Percentiles rank a stretch among this genome's conserved stretches.
Conservation (phyloP, 2,329 filamentous ascomycete species). For the Hortaea sp. region DNA sequence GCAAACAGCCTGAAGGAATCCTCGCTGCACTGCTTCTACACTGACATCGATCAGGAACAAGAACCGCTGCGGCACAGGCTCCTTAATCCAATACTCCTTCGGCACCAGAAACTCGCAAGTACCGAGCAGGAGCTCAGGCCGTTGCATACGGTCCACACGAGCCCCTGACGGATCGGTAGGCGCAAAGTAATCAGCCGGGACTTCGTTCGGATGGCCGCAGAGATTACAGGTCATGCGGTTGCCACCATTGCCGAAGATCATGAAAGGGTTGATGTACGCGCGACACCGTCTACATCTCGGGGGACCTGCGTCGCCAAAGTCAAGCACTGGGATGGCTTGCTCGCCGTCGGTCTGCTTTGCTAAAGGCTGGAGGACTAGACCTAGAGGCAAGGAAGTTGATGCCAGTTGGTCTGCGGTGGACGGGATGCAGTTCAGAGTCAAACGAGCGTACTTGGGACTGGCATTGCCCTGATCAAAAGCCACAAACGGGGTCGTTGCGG, state of each 20-base stretch:
- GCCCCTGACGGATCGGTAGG: conserved; percentile 80
- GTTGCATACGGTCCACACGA: conserved; percentile 75
- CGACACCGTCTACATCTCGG: conserved; percentile 87
- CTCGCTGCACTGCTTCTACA: conserved; percentile 81
- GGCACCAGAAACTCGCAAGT: conserved; percentile 95
- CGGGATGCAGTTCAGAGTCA: conserved; percentile 91
- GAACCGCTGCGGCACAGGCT: conserved; percentile 78
- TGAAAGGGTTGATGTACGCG: conserved; percentile 97
- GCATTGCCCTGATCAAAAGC: conserved; percentile 95
- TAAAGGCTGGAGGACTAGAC: conserved; percentile 79
- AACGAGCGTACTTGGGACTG: conserved; percentile 82
- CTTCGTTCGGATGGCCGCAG: conserved; percentile 95
- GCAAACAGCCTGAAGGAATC: conserved; percentile 82
- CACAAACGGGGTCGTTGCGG: conserved; percentile 78
- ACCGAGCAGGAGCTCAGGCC: conserved; percentile 80
- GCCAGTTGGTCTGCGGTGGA: conserved; percentile 67
- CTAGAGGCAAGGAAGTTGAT: conserved; percentile 74
- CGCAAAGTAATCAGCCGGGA: conserved; percentile 82
- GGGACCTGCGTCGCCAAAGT: conserved; percentile 86
- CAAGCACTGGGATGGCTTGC: conserved; percentile 76
- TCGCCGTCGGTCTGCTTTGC: conserved; percentile 77
- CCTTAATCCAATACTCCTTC: conserved; percentile 97
- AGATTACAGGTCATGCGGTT: conserved; percentile 98
- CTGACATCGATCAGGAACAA: conserved; percentile 91
- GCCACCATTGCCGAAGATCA: conserved; percentile 89